A percentile compares a stretch with the other conserved stretches of the same genome.
These are phyloP conservation scores for Penicillium pancosmium DNA, from an alignment of 495 filamentous ascomycete genomes.

Conservation along the genomic window DNA sequence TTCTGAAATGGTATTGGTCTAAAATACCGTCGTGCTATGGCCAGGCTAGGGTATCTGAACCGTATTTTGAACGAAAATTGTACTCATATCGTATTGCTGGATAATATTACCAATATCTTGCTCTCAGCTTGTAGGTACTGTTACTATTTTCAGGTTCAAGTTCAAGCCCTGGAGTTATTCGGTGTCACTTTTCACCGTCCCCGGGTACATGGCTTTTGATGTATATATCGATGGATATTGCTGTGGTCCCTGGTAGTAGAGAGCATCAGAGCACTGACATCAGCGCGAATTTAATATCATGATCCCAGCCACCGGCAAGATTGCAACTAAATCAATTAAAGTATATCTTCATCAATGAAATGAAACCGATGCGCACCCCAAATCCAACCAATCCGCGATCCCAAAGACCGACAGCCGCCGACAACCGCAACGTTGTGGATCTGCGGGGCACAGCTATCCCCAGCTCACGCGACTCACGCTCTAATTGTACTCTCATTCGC, in stretches of 20 bases:
- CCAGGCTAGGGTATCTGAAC: too few species aligned
- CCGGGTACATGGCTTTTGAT: too few species aligned
- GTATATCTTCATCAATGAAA: background rate
- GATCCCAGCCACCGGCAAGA: background rate
- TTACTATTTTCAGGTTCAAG: background rate
- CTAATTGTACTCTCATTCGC: background rate
- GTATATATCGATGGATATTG: too few species aligned
- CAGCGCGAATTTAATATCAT: background rate
- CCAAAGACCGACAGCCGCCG: slow-evolving; percentile 14
- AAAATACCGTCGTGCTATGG: too few species aligned
- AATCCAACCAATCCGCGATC: background rate
- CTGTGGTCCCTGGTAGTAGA: background rate
- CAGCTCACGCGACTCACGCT: background rate
- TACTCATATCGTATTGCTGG: too few species aligned
- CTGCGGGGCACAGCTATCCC: background rate
- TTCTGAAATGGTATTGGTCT: too few species aligned
- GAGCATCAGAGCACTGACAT: too few species aligned
- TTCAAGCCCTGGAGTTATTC: too few species aligned
- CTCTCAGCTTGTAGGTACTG: background rate
- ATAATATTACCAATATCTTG: background rate
- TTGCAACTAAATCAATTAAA: too few species aligned
- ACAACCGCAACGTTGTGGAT: slow-evolving; percentile 12
- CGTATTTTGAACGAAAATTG: too few species aligned
- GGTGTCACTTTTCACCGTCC: too few species aligned
- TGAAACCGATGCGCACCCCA: background rate